Base-by-base conservation (phyloP, 2,329 filamentous ascomycete species). In the Simplicillium aogashimaense region DNA sequence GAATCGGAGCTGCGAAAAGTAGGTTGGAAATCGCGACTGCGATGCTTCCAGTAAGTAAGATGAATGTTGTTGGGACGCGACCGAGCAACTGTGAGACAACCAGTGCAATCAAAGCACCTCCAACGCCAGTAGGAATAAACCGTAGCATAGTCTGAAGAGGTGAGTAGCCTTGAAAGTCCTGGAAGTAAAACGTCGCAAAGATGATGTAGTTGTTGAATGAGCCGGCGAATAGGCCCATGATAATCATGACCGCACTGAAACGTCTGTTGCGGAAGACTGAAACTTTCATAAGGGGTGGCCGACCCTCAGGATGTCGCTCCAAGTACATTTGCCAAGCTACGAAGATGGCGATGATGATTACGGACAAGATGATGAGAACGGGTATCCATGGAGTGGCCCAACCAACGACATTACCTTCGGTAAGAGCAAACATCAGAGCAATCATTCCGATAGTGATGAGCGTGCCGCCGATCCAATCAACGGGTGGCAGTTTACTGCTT, bases 151-250 rank as follows among this genome's bases (percentile, higher is more conserved):
- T 84, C 46, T 83, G 72, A n/a, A 84, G 62, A 1, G 78, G 65
- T 1, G 66, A 69, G 2, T 78, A 65, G 1, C 69, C 73, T 49
- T 81, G 78, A 53, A 74, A 84, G 46, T 80, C 71, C 56, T 86
- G 81, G 57, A 76, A 85, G 58, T 76, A 83, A 57, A 81, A 85
- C 4, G 81, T 86, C 2, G 78, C 72, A 49, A 73, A 83, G 44
- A 85, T 66, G 31, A 83, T 60, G 48, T 72, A 83, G 54, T 80
- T 79, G 59, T 81, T 83, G 61, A 85, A 86, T 2, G 69, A 65
- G 14, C 73, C 70, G 50, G 81, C 84, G 60, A 83, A 84, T 2
- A 84, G 56, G 1, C 66, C 66, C 72, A 83, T 82, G 48, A 81
- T 76, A 28, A 71, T 52, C 64, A 84, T 77, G 13, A 77, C 78